Conservation (phyloP, 2,329 filamentous ascomycete species). For the Ceratocystis albifundus region DNA sequence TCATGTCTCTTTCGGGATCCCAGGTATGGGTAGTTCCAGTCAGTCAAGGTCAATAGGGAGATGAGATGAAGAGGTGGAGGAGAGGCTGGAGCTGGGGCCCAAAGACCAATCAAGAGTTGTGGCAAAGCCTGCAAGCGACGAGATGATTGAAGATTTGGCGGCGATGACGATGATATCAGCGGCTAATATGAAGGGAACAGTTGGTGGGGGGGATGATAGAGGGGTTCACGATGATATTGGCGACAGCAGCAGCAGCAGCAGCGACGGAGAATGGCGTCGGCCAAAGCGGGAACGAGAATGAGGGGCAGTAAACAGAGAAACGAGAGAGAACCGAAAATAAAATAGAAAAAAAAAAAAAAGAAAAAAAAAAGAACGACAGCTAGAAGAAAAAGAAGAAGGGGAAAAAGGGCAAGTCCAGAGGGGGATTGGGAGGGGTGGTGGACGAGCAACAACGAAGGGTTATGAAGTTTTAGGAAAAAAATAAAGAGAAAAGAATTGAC, state of each 20-base stretch:
- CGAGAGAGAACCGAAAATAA: slow-evolving; percentile 13
- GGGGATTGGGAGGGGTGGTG: slow-evolving; percentile 3
- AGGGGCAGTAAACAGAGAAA: slow-evolving; percentile 13
- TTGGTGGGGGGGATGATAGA: background rate
- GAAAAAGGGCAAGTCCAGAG: slow-evolving; percentile 6
- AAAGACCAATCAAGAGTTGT: slow-evolving; percentile 17
- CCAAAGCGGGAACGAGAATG: slow-evolving; percentile 2
- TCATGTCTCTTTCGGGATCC: slow-evolving; percentile 22
- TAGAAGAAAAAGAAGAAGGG: slow-evolving; percentile 4
- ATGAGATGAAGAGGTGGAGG: slow-evolving; percentile 7
- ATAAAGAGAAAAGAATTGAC: slow-evolving; percentile 40
- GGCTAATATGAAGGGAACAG: background rate
- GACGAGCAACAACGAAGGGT: slow-evolving; percentile 35
- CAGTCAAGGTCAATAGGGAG: slow-evolving; percentile 10
- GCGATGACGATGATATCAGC: slow-evolving; percentile 1
- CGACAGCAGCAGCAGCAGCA: background rate
- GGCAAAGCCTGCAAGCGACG: background rate
- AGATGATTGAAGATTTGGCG: background rate
- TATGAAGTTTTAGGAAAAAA: slow-evolving; percentile 33
- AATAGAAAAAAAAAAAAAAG: slow-evolving; percentile 2
- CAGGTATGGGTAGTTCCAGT: slow-evolving; percentile 16
- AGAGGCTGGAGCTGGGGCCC: background rate
- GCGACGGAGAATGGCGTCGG: slow-evolving; percentile 4
- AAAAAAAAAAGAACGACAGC: background rate
- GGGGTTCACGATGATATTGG: background rate